A percentile compares a stretch with the other conserved stretches of the same genome.
Conservation (phyloP, 306 rosid genomes). For the Crotalaria pallida region DNA sequence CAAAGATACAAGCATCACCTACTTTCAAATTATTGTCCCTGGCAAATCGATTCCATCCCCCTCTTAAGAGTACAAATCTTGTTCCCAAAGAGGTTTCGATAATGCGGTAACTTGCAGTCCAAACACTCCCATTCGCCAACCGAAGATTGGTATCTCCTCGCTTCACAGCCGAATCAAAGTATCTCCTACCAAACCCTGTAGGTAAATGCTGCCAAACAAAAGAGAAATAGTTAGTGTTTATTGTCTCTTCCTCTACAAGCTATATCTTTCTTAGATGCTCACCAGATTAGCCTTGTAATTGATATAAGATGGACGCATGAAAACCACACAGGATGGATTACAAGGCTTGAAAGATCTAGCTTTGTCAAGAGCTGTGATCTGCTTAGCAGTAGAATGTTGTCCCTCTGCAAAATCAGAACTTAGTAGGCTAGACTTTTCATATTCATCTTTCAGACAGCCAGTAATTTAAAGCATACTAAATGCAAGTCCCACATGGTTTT, state of each 20-base stretch:
- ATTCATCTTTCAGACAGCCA: neutral
- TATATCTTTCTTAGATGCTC: neutral
- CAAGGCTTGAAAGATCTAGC: constrained; percentile 8
- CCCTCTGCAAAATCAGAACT: neutral
- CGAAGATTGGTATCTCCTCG: neutral
- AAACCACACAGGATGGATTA: neutral
- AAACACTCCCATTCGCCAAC: neutral
- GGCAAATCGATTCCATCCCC: constrained; percentile 33
- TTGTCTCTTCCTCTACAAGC: neutral
- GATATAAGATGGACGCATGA: constrained; percentile 1
- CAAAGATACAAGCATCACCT: constrained; percentile 22
- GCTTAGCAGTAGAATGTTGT: neutral
- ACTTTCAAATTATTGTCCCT: constrained; percentile 17
- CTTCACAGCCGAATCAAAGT: neutral
- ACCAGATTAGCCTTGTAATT: neutral
- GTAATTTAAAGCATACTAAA: neutral
- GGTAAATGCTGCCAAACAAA: neutral
- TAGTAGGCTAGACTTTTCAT: neutral
- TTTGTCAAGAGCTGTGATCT: neutral
- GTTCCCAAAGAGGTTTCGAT: fast-evolving
- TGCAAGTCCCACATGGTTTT: neutral
- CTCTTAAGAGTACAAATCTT: neutral
- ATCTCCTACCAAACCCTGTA: neutral
- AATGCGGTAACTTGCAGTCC: neutral
- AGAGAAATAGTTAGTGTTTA: neutral